Evolutionary conservation across 371 early-diverging fungal genomes (phyloP), one percentile per base, ranked within the genome.

Genomic region (Mortierella polycephala): DNA sequence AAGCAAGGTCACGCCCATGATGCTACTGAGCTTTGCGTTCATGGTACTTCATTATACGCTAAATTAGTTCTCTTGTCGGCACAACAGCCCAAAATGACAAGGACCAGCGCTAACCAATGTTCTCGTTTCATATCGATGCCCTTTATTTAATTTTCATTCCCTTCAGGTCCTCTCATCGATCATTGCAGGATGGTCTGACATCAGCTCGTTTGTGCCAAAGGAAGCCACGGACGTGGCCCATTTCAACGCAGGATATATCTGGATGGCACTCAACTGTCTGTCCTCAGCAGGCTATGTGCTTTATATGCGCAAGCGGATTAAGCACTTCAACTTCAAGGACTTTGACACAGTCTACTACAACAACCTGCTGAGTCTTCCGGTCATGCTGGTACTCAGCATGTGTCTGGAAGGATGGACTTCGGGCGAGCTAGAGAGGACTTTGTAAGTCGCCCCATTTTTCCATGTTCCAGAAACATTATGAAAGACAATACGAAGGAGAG

Each of bases 341-440:
- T 95, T 94, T 80, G 99, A 99, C 75, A 95, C 97, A 0, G 97
- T 99, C 16, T 98, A 94, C 82, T 99, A 95, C 85, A 97, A 98
- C 87, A 99, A 98, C 74, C 69, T 95, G 41, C 83, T 99, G 55
- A 93, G 96, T 0, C 85, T 96, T 61, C 98, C 98, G 1, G 82
- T 98, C 13, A 89, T 98, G 60, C 42, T 94, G 0, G 62, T 92
- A 0, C 86, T 94, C 42, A 95, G 96, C 47, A 69, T 95, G 0
- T 52, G 94, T 11, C 85, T 93, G 57, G 98, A 98, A 75, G 92
- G 94, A 62, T 93, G 90, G 90, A 67, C 84, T 0, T 80, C 73
- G 16, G 83, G 82, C 37, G 89, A 88, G 55, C 66, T 90, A 14
- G 59, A 71, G 21, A 60, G 74, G 11, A 88, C 85, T 20, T 89